Conservation (phyloP, 164 flowering plant genomes). For the Stephania yunnanensis region DNA sequence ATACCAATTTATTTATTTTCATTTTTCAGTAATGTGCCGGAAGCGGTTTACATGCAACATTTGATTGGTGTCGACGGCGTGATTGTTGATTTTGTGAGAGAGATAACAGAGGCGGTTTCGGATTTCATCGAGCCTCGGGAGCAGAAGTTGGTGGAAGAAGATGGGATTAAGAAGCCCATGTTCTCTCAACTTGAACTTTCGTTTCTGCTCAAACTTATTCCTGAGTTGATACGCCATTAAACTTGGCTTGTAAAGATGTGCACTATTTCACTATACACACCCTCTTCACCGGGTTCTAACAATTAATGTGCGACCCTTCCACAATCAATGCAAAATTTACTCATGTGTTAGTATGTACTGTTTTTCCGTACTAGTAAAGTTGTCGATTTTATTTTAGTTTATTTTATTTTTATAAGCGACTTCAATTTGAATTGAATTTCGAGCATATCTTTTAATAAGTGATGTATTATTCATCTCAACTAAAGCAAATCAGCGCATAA, state of each 20-base stretch:
- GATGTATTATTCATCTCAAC: no score
- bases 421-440: no score
- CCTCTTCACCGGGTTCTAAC: not conserved
- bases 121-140: constrained; percentile 39
- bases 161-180: constrained; percentile 14
- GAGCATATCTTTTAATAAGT: no score
- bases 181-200: constrained; percentile 72
- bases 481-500: no score
- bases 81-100: constrained; percentile 76
- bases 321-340: not conserved
- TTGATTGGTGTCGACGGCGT: constrained; percentile 93
- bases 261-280: not conserved
- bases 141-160: constrained; percentile 22
- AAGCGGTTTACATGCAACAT: constrained; percentile 89
- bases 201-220: constrained; percentile 78
- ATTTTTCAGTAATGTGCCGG: constrained; percentile 70
- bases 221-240: constrained; percentile 56
- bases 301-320: not conserved
- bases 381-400: not conserved
- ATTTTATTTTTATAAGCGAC: no score
- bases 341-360: not conserved
- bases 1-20: not conserved
- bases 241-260: not conserved
- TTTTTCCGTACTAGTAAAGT: not conserved
- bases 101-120: constrained; percentile 59